Base-by-base conservation (phyloP, 305 asterid genomes). In the Fraxinus sp. region DNA sequence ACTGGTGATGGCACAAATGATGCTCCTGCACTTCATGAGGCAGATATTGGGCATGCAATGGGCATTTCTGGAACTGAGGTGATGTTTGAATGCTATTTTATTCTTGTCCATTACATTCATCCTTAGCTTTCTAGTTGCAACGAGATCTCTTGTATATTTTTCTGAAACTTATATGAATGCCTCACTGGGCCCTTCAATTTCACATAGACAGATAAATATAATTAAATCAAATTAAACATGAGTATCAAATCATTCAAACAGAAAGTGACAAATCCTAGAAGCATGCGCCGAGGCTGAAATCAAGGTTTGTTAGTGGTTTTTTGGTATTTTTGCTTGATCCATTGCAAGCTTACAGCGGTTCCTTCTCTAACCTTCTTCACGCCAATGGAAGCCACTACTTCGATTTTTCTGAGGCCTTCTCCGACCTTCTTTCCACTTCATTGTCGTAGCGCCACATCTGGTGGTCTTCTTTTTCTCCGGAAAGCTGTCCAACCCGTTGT, bases 21-120 rank as follows among this genome's bases (percentile, higher is more conserved):
- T 87, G 98, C 99, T 85, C 99, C 99, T 26, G 99, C 99, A 39
- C 99, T 96, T 86, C 99, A 94, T 83, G 99, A 96, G 91, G 99
- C 99, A 62, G 98, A 95, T 91, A 95, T 95, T 52, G 99, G 99
- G 73, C 99, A 94, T 85, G 99, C 99, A 6, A 96, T 96, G 99
- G 99, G 99, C 83, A 96, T 96, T 87, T 83, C 98, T 52, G 99
- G 99, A 73, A 94, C 99, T 41, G 99, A 96, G 97, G 99, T 94
- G 79, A 89, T 81, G 24, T 77, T 82, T 82, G n/a, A 66, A 66
- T 73, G 28, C 77, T 43, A 79, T 84, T 73, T 75, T 59, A 52
- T 73, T 26, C 73, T 46, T 49, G 30, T 28, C 57, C 39, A 30
- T 28, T 68, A 4, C 3, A 68, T 26, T 68, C 18, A 24, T 64